Evolutionary conservation across 352 stramenopile genomes (phyloP), one percentile per base, ranked within the genome.

Genomic region (Thraustochytrium striatum): DNA sequence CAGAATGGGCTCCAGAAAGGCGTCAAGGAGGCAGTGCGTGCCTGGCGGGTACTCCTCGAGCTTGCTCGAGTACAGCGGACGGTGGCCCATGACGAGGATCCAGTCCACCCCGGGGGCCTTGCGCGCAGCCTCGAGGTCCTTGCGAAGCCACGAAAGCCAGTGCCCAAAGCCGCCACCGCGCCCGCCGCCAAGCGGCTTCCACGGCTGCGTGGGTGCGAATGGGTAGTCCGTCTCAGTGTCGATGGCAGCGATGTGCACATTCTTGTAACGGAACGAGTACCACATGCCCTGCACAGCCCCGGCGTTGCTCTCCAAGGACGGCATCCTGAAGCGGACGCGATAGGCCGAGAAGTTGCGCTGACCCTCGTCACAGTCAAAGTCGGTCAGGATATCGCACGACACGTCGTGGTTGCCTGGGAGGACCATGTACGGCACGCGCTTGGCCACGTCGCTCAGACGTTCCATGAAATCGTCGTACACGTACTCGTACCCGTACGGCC

Each of bases 341-440:
- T 75, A 75, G 50, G 65, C 65, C n/a, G 65, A 75, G 25, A 75
- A 75, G 36, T 75, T 75, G 21, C 39, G 32, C 52, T 75, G 65
- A 9, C 52, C 52, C 21, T 11, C 33, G 21, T 30, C 43, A 43
- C 65, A 75, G 35, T 43, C 65, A 7, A 28, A 1, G 65, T 75
- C 65, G 7, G 16, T 28, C n/a, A 75, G 39, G 33, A 75, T 75
- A 25, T 75, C 41, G 47, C 65, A 75, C 13, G 30, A 55, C 8
- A 75, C 65, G 30, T 75, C 65, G 36, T 75, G 65, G 52, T 75
- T 75, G 32, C 65, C 65, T 5, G 50, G 43, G 9, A 25, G 5
- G 8, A 30, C 35, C 65, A 75, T 75, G 65, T 75, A 75, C n/a
- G 65, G 65, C 5, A 75, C 25, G 8, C n/a, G 19, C 13, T 43